Percentiles rank a stretch among this genome's conserved stretches.
Conservation (phyloP, 208 protist genomes). For the Wallacemonas collosoma region DNA sequence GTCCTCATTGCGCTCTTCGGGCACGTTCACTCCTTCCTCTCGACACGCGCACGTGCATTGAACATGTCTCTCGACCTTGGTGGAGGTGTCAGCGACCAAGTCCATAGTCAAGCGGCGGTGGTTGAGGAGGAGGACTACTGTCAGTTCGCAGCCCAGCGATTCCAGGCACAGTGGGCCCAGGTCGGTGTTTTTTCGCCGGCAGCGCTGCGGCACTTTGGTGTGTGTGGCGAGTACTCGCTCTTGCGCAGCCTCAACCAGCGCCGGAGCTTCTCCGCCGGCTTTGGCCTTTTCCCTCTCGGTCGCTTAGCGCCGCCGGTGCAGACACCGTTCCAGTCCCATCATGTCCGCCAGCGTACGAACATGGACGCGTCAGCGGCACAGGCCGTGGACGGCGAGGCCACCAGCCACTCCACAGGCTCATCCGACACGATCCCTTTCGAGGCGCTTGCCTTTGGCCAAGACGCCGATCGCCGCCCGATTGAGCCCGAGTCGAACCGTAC, state of each 20-base stretch:
- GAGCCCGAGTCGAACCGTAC: neutral
- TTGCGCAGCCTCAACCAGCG: constrained; percentile 38
- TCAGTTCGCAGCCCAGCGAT: constrained; percentile 32
- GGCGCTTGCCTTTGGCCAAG: constrained; percentile 4
- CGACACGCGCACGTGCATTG: too few relatives aligned
- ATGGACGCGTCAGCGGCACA: too few relatives aligned
- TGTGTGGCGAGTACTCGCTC: constrained; percentile 39
- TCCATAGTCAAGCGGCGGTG: constrained; percentile 5
- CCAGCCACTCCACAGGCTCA: neutral
- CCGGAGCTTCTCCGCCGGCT: constrained; percentile 33
- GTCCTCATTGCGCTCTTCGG: too few relatives aligned
- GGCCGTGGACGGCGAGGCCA: too few relatives aligned
- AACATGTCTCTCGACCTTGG: constrained; percentile 17
- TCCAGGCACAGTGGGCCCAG: constrained; percentile 37
- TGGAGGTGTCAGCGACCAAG: constrained; percentile 13
- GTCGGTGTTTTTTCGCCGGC: constrained; percentile 35
- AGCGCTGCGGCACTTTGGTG: constrained; percentile 51
- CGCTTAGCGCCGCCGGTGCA: neutral
- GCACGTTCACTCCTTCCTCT: too few relatives aligned
- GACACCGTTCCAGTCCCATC: constrained; percentile 23
- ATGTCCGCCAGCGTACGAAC: neutral
- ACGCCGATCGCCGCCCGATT: neutral
- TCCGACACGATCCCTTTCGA: neutral
- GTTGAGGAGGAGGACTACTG: constrained; percentile 58
- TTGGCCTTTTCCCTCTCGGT: constrained; percentile 39